Evolutionary conservation across 352 stramenopile genomes (phyloP).

Genomic region (Globisporangium camurandrum): DNA sequence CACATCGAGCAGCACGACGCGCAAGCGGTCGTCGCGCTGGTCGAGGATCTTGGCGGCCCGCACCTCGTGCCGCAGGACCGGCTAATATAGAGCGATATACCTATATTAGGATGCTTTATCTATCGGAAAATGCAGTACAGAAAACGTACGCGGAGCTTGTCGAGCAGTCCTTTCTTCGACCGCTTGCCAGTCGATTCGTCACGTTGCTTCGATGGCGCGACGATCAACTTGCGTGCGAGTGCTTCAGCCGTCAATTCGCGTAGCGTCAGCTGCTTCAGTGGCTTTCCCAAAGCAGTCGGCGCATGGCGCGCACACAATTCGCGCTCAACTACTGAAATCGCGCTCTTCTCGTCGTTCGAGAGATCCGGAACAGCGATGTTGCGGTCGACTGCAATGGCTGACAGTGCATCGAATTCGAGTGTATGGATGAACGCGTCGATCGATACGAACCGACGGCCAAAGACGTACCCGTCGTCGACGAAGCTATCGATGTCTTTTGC

Average conservation of each 20-base stretch:
- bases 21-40: conserved; percentile 34
- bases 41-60: conserved; percentile 21
- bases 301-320: conserved; percentile 32
- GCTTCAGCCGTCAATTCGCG: conserved; percentile 55
- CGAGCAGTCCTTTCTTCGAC: conserved; percentile 53
- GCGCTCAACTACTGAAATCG: conserved; percentile 41
- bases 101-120: background rate
- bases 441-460: conserved; percentile 53
- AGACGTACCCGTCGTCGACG: conserved; percentile 54
- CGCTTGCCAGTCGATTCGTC: conserved; percentile 48
- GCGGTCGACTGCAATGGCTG: conserved; percentile 19
- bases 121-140: background rate
- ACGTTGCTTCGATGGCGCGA: conserved; percentile 19
- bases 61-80: conserved; percentile 23
- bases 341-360: conserved; percentile 19
- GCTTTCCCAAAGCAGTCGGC: conserved; percentile 28
- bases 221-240: conserved; percentile 32
- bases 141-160: conserved; percentile 28
- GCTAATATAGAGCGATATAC: conserved; percentile 11
- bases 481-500: conserved; percentile 33
- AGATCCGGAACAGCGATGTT: conserved; percentile 22
- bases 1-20: conserved; percentile 19
- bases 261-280: conserved; percentile 48
- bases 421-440: conserved; percentile 44
- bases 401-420: conserved; percentile 36